Base-by-base conservation (phyloP, 441 rosid genomes). In the Oxalis stricta region DNA sequence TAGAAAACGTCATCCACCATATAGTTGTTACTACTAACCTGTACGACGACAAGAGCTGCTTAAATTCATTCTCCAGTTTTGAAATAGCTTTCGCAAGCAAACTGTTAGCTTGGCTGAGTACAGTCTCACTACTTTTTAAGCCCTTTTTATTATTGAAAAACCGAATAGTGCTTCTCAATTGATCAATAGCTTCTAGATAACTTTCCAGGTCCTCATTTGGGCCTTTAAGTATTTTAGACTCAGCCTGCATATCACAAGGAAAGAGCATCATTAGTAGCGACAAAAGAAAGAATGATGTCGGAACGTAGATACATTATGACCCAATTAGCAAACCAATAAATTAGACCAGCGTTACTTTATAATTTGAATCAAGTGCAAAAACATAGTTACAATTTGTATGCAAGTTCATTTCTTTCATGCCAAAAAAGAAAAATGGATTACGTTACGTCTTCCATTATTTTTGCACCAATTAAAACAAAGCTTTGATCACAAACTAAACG, bases 191-290 rank as follows among this genome's bases (percentile, higher is more conserved):
- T 48, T 62, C 85, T 32, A 91, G 62, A 61, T 91, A 91, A 66
- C 91, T 75, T 65, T 91, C 93, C 44, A 91, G 60, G 60, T 91
- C 85, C 64, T 85, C 96, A 60, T 76, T 87, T 34, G 98, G 98
- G 23, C 96, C 98, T 59, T 60, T 80, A 30, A 78, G 82, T 71
- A 91, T 81, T 70, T 76, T 76, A 49, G 78, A 59, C 71, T 91
- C 99, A 42, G 99, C 95, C 99, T 91, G 58, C 41, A 50, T 53
- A 53, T 58, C 44, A 46, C 47, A 65, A 50, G 14, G 49, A 50
- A 42, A 60, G 26, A 52, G 14, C 23, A 37, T 40, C 28, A 61
- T 18, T 33, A 44, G 28, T 26, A 18, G 45, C 18, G 16, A 13
- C 41, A 29, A 35, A 24, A 26, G 52, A 43, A 48, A 6, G n/a